Conservation (phyloP, 352 stramenopile genomes). For the Globisporangium carolinianum region DNA sequence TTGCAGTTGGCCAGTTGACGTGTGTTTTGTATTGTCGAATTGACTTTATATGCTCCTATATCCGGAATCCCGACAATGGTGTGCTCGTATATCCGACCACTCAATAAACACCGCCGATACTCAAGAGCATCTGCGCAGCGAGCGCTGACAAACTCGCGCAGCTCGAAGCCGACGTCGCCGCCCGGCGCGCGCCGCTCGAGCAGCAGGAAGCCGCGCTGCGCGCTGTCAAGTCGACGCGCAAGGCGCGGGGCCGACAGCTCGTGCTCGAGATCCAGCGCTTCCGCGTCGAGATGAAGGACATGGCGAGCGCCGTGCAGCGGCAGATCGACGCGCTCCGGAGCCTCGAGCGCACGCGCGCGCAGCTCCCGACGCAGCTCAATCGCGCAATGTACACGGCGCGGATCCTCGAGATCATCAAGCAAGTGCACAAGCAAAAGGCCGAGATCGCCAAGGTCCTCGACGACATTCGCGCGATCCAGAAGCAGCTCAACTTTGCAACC, state of each 20-base stretch:
- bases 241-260: constrained; percentile 49
- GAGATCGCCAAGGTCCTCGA: constrained; percentile 80
- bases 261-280: constrained; percentile 63
- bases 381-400: constrained; percentile 82
- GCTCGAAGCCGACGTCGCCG: constrained; percentile 49
- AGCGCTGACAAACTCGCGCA: constrained; percentile 43
- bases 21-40: too few relatives aligned
- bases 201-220: constrained; percentile 38
- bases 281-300: constrained; percentile 54
- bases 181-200: constrained; percentile 32
- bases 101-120: neutral
- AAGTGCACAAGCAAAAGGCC: constrained; percentile 85
- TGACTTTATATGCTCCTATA: too few relatives aligned
- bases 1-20: neutral
- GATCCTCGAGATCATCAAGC: constrained; percentile 90
- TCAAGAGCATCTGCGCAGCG: constrained; percentile 38
- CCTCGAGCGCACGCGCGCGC: constrained; percentile 55
- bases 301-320: constrained; percentile 49
- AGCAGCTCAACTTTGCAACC: constrained; percentile 65
- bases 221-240: constrained; percentile 37
- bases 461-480: constrained; percentile 72
- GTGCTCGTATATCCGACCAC: too few relatives aligned
- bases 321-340: constrained; percentile 53
- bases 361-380: constrained; percentile 42
- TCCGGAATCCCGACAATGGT: too few relatives aligned